Evolutionary conservation across 1,284 basidiomycete species (phyloP).

Genomic region (Puccinia horiana): DNA sequence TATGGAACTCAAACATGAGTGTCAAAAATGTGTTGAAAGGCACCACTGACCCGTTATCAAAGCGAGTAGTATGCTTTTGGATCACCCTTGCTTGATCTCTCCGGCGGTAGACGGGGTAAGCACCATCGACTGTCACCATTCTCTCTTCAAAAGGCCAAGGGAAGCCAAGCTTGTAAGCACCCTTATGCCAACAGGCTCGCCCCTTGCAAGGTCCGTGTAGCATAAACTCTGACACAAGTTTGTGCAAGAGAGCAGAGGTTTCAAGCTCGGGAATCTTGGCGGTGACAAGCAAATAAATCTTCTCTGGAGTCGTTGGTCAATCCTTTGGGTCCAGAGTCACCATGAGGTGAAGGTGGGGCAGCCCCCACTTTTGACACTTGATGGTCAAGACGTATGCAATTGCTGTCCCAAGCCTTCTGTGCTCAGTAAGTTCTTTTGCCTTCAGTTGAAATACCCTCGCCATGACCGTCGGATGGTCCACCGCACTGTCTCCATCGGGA

Average conservation of each 20-base stretch:
- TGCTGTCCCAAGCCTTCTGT: background rate
- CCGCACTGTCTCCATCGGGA: background rate
- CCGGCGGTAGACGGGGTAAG: background rate
- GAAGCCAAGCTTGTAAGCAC: background rate
- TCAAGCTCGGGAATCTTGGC: background rate
- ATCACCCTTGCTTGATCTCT: background rate
- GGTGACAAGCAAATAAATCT: background rate
- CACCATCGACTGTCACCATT: background rate
- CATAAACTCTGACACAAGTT: background rate
- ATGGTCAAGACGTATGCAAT: constrained; percentile 17
- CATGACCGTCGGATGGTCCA: background rate
- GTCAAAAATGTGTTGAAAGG: constrained; percentile 4
- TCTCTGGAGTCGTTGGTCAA: background rate
- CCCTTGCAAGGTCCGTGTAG: constrained; percentile 8
- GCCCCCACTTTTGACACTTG: constrained; percentile 27
- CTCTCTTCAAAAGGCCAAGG: background rate
- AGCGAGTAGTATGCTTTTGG: background rate
- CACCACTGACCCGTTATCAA: constrained; percentile 6
- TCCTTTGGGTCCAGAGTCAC: background rate
- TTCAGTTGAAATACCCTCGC: constrained; percentile 12
- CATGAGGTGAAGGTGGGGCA: constrained; percentile 22
- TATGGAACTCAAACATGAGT: constrained; percentile 4
- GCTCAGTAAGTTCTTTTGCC: background rate
- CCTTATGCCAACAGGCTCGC: background rate
- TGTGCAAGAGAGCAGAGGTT: background rate